Percentiles rank a stretch among this genome's conserved stretches.
Evolutionary conservation across 2,329 filamentous ascomycete genomes (phyloP).

Genomic region (Pseudocercospora fuligena): DNA sequence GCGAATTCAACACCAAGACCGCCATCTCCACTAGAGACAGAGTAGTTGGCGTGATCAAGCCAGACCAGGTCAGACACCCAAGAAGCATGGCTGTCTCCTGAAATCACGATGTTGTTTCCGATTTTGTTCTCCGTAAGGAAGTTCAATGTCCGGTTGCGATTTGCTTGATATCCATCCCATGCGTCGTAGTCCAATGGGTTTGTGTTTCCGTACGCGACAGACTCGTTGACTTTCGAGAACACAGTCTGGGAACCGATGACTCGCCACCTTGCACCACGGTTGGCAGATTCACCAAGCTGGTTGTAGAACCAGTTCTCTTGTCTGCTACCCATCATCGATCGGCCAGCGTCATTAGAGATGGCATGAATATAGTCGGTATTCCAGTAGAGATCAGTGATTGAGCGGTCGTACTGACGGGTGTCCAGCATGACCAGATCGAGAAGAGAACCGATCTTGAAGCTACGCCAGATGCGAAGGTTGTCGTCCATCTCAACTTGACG

Average conservation of each 20-base stretch:
- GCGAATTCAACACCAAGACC: conserved; percentile 59
- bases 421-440: conserved; percentile 72
- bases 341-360: conserved; percentile 69
- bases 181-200: conserved; percentile 60
- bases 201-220: conserved; percentile 49
- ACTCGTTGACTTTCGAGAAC: conserved; percentile 64
- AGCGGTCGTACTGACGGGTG: conserved; percentile 70
- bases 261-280: conserved; percentile 71
- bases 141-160: conserved; percentile 71
- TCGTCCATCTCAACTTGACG: conserved; percentile 71
- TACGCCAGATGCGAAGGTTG: conserved; percentile 70
- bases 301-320: conserved; percentile 79
- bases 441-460: conserved; percentile 68
- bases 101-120: conserved; percentile 72
- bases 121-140: conserved; percentile 71
- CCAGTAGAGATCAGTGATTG: conserved; percentile 61
- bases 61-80: conserved; percentile 58
- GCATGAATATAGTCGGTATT: conserved; percentile 46
- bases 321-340: conserved; percentile 71
- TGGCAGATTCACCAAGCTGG: conserved; percentile 47
- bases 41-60: conserved; percentile 47
- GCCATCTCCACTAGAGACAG: conserved; percentile 46
- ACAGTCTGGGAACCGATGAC: conserved; percentile 72
- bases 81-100: conserved; percentile 71
- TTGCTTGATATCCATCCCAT: conserved; percentile 71